Percentiles rank a stretch among this genome's conserved stretches.
phyloP scores from a whole-genome alignment of 495 filamentous ascomycete genomes.

The Penicillium roqueforti region DNA sequence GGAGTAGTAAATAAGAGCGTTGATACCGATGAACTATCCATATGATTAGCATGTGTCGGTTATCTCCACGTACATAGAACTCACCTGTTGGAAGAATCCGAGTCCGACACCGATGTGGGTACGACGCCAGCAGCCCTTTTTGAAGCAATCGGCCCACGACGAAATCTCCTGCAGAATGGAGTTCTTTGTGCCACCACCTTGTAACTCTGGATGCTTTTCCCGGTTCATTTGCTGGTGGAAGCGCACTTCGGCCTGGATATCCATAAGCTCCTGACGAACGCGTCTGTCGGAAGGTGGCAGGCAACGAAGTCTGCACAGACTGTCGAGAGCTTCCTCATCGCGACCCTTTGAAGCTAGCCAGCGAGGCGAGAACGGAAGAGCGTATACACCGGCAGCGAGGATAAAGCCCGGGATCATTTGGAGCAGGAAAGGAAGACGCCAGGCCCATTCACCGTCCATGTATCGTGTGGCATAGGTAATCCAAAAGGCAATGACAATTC shows the following conservation, averaged over 20 bases:
- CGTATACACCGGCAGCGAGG: conserved; percentile 41
- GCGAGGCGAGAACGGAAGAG: conserved; percentile 51
- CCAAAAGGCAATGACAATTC: conserved; percentile 55
- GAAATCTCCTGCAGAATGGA: conserved; percentile 39
- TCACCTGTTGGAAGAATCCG: conserved; percentile 54
- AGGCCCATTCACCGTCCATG: conserved; percentile 49
- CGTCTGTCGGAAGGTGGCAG: conserved; percentile 39
- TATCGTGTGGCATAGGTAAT: conserved; percentile 53
- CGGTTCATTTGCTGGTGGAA: conserved; percentile 46
- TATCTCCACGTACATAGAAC: background rate
- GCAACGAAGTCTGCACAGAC: conserved; percentile 42
- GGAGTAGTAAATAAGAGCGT: conserved; percentile 53
- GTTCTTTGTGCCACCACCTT: conserved; percentile 29
- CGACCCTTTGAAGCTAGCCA: conserved; percentile 49
- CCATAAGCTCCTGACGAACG: conserved; percentile 46
- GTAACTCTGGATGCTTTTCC: conserved; percentile 44
- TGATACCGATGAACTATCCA: conserved; percentile 46
- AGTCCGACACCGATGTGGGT: conserved; percentile 52
- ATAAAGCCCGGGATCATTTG: conserved; percentile 49
- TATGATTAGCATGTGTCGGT: conserved; percentile 2
- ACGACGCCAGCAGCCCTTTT: conserved; percentile 48
- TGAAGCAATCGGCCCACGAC: conserved; percentile 48
- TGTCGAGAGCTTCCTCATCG: conserved; percentile 45
- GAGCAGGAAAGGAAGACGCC: conserved; percentile 48
- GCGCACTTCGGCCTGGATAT: conserved; percentile 48